Conservation (phyloP, 176 grass and related monocot species). For the Calamus simplicifolius region DNA sequence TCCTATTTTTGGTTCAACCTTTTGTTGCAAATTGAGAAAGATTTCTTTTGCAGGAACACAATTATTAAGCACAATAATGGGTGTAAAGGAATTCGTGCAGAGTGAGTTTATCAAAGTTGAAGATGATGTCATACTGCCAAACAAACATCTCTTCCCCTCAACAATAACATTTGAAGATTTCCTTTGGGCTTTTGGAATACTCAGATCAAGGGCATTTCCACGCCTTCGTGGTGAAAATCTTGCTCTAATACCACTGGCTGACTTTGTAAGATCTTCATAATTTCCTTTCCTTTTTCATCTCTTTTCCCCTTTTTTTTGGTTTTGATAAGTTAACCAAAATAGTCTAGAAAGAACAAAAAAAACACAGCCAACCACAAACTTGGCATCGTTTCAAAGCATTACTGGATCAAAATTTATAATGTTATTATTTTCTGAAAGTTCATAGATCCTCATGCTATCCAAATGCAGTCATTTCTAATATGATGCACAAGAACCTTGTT, state of each 20-base stretch:
- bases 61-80: conserved; percentile 70
- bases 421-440: no score
- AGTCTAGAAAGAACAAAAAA: no score
- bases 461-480: no score
- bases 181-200: conserved; percentile 81
- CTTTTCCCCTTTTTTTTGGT: neutral
- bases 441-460: no score
- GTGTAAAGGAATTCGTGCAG: conserved; percentile 81
- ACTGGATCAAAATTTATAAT: no score
- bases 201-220: conserved; percentile 84
- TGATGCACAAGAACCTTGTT: no score
- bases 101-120: conserved; percentile 63
- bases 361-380: no score
- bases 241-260: conserved; percentile 88
- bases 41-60: conserved; percentile 58
- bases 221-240: conserved; percentile 77
- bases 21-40: conserved; percentile 3
- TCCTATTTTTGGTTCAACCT: neutral
- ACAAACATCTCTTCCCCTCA: conserved; percentile 61
- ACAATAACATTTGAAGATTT: conserved; percentile 66
- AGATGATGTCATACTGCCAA: conserved; percentile 49
- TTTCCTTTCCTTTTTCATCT: neutral
- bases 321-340: no score
- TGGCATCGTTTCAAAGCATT: no score
- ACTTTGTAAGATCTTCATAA: conserved; percentile 48